Conservation (phyloP, 208 protist genomes). For the Paratrypanosoma confusum region DNA sequence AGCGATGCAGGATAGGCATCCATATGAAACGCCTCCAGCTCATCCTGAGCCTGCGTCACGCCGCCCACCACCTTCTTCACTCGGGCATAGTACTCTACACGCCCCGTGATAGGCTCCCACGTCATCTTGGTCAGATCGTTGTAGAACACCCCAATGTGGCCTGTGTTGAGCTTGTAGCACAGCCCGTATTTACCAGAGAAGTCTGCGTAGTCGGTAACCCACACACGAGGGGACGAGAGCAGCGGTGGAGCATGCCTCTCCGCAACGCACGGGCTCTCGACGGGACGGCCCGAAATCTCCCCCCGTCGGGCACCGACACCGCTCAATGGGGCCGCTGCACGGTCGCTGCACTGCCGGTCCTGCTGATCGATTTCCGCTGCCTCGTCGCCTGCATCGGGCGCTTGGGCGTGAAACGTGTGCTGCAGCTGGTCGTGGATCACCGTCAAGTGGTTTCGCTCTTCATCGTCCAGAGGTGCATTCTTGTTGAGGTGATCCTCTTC, state of each 20-base stretch:
- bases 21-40: slow-evolving; percentile 66
- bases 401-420: slow-evolving; percentile 23
- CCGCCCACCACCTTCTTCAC: slow-evolving; percentile 42
- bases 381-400: not conserved
- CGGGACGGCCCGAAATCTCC: too few relatives aligned
- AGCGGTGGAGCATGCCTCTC: not conserved
- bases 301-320: not conserved
- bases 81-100: slow-evolving; percentile 71
- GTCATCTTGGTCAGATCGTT: slow-evolving; percentile 97
- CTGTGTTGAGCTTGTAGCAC: slow-evolving; percentile 91
- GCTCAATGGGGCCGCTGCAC: not conserved
- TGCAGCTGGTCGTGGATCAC: slow-evolving; percentile 55
- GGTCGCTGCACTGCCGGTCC: not conserved
- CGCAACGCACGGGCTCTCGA: not conserved
- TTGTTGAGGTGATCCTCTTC: too few relatives aligned
- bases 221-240: slow-evolving; percentile 44
- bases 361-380: slow-evolving; percentile 3
- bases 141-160: slow-evolving; percentile 93
- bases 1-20: slow-evolving; percentile 62
- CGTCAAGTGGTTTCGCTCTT: slow-evolving; percentile 41
- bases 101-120: slow-evolving; percentile 55
- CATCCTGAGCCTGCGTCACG: slow-evolving; percentile 51
- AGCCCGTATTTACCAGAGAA: slow-evolving; percentile 97
- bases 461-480: slow-evolving; percentile 23
- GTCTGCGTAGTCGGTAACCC: slow-evolving; percentile 89